Base-by-base conservation (phyloP, 2,329 filamentous ascomycete genomes). In the Sporothrix schenckii region DNA sequence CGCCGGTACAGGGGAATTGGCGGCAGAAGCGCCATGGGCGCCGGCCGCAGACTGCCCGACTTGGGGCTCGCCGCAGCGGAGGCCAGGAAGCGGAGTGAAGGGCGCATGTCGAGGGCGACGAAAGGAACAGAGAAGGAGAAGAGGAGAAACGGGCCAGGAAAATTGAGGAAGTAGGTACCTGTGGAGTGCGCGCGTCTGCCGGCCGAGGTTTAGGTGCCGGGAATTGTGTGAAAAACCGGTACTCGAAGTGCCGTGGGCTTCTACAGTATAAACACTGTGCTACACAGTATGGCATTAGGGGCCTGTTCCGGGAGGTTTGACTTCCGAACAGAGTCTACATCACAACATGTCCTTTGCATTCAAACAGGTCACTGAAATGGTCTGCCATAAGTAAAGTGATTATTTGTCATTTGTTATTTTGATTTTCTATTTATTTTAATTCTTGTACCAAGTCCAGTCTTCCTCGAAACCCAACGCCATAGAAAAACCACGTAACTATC, bases 1-100 rank as follows among this genome's bases (percentile, higher is more conserved):
- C 95, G 89, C 72, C 95, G 88, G 83, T 98, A 99, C 10, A 99
- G 86, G 2, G 90, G 92, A 63, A 98, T 91, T 0, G 94, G 94
- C 6, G 94, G 93, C 52, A 97, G 86, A 14, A 97, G 86, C 53
- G 92, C 92, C 78, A 91, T 81, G 4, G 81, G 80, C 24, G 79
- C 76, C 11, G 81, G 81, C 1, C 77, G 75, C 34, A 84, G 75
- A 47, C 78, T 78, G 49, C 52, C 78, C 30, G 58, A 19, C 49
- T 65, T 70, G 1, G 70, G 50, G 21, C 70, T 24, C 1, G 68
- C 58, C 3, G 72, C 66, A 24, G 69, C 66, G n/a, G 68, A 65
- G 10, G 73, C 72, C 47, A 73, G 44, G 21, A 70, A 24, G 4
- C 70, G 70, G 19, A 53, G 3, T 5, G 70, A 30, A 7, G 66